Base-by-base conservation (phyloP, 1,139 yeast species). In the Diutina neorugosa region DNA sequence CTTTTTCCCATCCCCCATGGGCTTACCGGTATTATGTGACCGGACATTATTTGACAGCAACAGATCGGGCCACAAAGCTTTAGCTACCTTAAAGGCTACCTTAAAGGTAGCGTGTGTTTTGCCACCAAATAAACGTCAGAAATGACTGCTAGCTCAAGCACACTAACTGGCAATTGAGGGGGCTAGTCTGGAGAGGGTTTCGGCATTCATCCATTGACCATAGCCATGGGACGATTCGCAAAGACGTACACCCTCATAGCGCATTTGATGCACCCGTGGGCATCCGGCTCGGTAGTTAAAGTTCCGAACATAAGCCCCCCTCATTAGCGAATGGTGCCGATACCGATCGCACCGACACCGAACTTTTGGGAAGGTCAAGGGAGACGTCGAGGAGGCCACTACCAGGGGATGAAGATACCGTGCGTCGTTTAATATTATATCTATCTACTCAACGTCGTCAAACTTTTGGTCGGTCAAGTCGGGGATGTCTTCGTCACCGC, bases 401-500 rank as follows among this genome's bases (percentile, higher is more conserved):
- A 11, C 9, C 3, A 14, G 12, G 12, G n/a, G 12, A 11, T 31
- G 37, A 31, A 31, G 37, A 18, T 40, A 40, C 43, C 20, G 43
- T 40, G 7, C 20, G 18, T 40, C 20, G 20, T 16, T 40, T n/a
- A 40, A n/a, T 40, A 40, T 18, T 40, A 40, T 18, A 31, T 12
- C 18, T 23, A 46, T 46, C 69, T 81, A 83, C 70, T 82, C 88
- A 69, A 85, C 90, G 64, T 83, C 84, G 69, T 91, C 98, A 67
- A 91, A 91, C 74, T 85, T 86, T 81, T 91, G 96, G 69, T 88
- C 96, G 66, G 88, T 94, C 70, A 93, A 83, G 63, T 89, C 96
- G 65, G 98, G 98, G 65, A 93, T 89, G 67, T 84, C 88, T 63
- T 81, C 88, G 57, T 79, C 88, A 55, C 71, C 81, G 58, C 69